These are phyloP conservation scores for Leccinum boreale DNA, from an alignment of 768 basidiomycete species.

Conservation along the genomic window DNA sequence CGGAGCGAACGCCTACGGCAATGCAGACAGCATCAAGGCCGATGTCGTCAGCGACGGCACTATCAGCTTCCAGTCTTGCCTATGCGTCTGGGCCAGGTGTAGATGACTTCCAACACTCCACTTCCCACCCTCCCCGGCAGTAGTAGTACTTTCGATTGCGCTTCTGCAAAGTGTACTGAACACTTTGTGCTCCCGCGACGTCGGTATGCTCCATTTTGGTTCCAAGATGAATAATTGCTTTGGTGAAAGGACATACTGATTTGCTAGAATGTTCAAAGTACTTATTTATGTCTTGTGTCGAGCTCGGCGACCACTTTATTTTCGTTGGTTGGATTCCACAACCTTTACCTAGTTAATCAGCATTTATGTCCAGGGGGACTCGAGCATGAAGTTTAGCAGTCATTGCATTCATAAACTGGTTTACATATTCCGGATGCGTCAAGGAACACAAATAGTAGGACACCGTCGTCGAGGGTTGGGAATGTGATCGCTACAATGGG, in stretches of 20 bases:
- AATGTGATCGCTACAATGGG: conserved; percentile 19
- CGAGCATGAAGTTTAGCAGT: background rate
- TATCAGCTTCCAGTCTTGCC: conserved; percentile 7
- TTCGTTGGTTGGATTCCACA: conserved; percentile 1
- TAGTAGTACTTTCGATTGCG: conserved; percentile 4
- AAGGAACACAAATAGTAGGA: conserved; percentile 5
- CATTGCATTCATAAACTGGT: conserved; percentile 9
- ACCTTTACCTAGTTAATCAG: background rate
- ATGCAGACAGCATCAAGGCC: conserved; percentile 10
- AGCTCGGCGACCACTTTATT: conserved; percentile 1
- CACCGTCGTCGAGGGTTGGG: conserved; percentile 4
- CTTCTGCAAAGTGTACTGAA: conserved; percentile 1
- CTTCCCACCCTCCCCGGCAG: conserved; percentile 8
- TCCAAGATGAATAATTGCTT: background rate
- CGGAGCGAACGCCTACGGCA: conserved; percentile 37
- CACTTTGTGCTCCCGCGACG: background rate
- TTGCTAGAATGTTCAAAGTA: conserved; percentile 1
- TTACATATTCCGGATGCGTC: conserved; percentile 2
- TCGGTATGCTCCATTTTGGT: background rate
- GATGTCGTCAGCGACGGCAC: conserved; percentile 7
- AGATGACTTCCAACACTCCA: conserved; percentile 2
- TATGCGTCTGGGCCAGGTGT: conserved; percentile 11
- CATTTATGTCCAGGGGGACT: background rate
- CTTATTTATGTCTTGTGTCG: conserved; percentile 9
- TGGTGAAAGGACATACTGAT: background rate